A percentile compares a stretch with the other conserved stretches of the same genome.
phyloP scores from a whole-genome alignment of 1,284 basidiomycete species.

The Pseudozyma thailandica region DNA sequence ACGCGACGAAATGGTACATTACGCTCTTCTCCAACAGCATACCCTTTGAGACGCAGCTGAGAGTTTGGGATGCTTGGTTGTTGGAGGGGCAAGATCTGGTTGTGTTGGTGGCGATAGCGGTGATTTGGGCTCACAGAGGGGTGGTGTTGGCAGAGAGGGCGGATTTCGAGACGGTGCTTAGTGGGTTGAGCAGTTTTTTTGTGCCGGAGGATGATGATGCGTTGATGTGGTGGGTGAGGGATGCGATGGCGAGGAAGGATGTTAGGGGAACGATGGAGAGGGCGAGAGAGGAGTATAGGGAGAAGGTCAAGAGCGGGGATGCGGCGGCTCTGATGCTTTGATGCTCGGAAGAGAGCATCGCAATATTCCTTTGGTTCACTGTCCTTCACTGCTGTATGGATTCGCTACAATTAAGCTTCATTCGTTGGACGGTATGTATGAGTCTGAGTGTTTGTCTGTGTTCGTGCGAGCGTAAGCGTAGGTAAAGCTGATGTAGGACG shows the following conservation, averaged over 20 bases:
- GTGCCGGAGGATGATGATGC: slow-evolving; percentile 62
- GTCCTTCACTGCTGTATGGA: no score
- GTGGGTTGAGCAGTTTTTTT: slow-evolving; percentile 54
- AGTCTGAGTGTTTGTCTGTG: no score
- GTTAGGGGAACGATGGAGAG: slow-evolving; percentile 13
- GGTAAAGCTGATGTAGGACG: no score
- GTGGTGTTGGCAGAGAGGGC: slow-evolving; percentile 22
- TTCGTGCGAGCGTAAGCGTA: no score
- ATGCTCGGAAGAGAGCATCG: no score
- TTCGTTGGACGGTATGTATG: no score
- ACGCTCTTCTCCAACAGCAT: slow-evolving; percentile 89
- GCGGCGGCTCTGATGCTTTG: slow-evolving; percentile 22
- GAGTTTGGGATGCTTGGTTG: slow-evolving; percentile 93
- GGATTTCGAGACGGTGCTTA: slow-evolving; percentile 53
- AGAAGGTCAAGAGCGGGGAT: slow-evolving; percentile 18
- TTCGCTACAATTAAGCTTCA: no score
- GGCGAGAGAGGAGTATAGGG: slow-evolving; percentile 33
- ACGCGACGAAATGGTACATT: slow-evolving; percentile 99
- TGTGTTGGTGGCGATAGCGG: slow-evolving; percentile 82
- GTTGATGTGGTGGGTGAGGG: slow-evolving; percentile 57
- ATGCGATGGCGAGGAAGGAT: slow-evolving; percentile 36
- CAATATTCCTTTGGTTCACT: no score
- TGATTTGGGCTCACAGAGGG: slow-evolving; percentile 82
- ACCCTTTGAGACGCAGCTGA: slow-evolving; percentile 93
- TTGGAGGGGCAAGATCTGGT: slow-evolving; percentile 90